These are phyloP conservation scores for Lipomyces starkeyi DNA, from an alignment of 805 yeast species.

Conservation along the genomic window DNA sequence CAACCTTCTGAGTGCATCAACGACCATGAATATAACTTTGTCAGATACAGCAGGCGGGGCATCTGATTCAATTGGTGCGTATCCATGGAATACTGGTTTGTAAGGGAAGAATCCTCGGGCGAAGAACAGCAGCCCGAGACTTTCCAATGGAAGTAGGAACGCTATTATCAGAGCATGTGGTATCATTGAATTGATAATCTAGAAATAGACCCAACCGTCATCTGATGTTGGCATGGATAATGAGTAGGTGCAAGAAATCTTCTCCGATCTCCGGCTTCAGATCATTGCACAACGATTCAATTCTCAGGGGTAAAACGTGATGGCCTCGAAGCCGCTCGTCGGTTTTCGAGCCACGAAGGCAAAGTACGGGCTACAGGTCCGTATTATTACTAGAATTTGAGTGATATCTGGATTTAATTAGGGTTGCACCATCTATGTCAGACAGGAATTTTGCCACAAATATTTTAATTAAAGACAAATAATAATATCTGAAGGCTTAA, in stretches of 20 bases:
- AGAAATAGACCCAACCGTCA: background rate
- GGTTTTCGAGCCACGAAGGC: no score
- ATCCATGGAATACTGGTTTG: constrained; percentile 76
- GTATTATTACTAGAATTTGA: no score
- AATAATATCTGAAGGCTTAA: no score
- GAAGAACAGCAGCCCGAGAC: constrained; percentile 65
- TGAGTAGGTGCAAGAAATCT: background rate
- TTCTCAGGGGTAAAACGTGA: background rate
- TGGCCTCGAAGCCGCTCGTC: background rate
- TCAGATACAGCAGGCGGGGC: constrained; percentile 57
- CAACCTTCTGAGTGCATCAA: constrained; percentile 80
- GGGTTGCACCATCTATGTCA: no score
- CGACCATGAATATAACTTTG: constrained; percentile 77
- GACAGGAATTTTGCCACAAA: no score
- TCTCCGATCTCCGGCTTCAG: background rate
- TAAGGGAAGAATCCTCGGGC: constrained; percentile 89
- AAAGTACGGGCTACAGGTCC: no score
- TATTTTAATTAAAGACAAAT: no score
- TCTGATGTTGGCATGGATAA: background rate
- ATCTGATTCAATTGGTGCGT: constrained; percentile 46
- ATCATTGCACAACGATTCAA: background rate
- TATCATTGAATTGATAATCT: constrained; percentile 12
- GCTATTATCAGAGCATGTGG: constrained; percentile 17
- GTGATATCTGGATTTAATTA: no score
- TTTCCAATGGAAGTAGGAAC: constrained; percentile 46